Evolutionary conservation across 208 protist genomes (phyloP).

Genomic region (Trypanosoma boissoni): DNA sequence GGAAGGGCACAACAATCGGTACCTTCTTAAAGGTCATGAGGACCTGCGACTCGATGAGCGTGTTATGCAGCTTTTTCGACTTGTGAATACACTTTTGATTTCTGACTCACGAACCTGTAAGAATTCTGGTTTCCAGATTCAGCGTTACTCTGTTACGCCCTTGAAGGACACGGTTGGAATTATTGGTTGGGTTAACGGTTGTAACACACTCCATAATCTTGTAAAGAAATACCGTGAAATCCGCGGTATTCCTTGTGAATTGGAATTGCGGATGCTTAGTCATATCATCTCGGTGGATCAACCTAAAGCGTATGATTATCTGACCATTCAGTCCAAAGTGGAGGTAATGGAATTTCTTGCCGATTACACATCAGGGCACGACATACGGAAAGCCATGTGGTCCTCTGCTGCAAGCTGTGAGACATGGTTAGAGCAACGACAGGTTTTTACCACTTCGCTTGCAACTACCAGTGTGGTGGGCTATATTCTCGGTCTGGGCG

Average conservation of each 20-base stretch:
- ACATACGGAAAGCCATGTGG: slow-evolving; percentile 97
- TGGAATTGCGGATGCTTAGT: slow-evolving; percentile 83
- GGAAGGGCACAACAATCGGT: slow-evolving; percentile 96
- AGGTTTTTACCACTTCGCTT: slow-evolving; percentile 98
- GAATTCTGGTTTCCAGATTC: slow-evolving; percentile 87
- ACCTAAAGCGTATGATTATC: slow-evolving; percentile 80
- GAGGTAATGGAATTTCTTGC: slow-evolving; percentile 95
- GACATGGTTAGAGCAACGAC: slow-evolving; percentile 97
- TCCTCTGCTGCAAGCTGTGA: slow-evolving; percentile 94
- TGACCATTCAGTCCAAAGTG: slow-evolving; percentile 85
- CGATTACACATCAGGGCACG: slow-evolving; percentile 94
- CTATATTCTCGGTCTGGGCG: slow-evolving; percentile 98
- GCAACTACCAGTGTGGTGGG: slow-evolving; percentile 99
- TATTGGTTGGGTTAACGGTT: slow-evolving; percentile 98
- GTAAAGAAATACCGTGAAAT: slow-evolving; percentile 70
- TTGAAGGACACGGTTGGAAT: slow-evolving; percentile 98
- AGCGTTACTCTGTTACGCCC: slow-evolving; percentile 97
- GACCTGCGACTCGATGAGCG: slow-evolving; percentile 98
- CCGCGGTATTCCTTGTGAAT: slow-evolving; percentile 52
- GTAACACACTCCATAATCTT: slow-evolving; percentile 93
- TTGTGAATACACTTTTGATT: slow-evolving; percentile 98
- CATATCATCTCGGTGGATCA: slow-evolving; percentile 81
- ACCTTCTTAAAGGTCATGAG: slow-evolving; percentile 98
- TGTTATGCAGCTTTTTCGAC: slow-evolving; percentile 99
- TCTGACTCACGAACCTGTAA: slow-evolving; percentile 78